These are phyloP conservation scores for Melanomma pulvis-pyrius DNA, from an alignment of 495 filamentous ascomycete species.

Conservation along the genomic window DNA sequence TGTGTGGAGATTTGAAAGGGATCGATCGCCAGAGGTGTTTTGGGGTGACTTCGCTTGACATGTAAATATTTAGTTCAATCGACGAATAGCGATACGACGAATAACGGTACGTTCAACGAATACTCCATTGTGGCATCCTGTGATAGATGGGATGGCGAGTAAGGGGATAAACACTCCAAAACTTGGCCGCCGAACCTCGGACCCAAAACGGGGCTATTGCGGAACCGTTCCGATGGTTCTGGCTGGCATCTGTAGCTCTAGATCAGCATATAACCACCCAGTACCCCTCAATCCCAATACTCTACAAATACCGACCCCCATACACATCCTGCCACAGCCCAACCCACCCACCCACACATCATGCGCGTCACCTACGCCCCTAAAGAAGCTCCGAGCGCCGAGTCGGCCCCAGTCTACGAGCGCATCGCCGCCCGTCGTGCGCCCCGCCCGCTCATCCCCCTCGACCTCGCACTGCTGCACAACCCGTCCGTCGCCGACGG, in stretches of 20 bases:
- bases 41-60: background rate
- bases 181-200: background rate
- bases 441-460: constrained; percentile 45
- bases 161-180: background rate
- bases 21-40: background rate
- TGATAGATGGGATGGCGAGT: background rate
- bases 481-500: constrained; percentile 46
- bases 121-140: background rate
- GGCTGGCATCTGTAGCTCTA: background rate
- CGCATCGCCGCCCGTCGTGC: constrained; percentile 44
- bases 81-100: background rate
- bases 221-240: background rate
- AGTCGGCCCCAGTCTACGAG: constrained; percentile 37
- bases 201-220: background rate
- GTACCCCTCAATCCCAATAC: background rate
- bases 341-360: constrained; percentile 10
- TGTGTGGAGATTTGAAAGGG: no score
- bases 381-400: constrained; percentile 33
- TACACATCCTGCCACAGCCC: no score
- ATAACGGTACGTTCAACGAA: no score
- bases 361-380: constrained; percentile 49
- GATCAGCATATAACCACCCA: background rate
- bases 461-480: constrained; percentile 49
- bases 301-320: no score
- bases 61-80: background rate